phyloP scores from a whole-genome alignment of 805 yeast genomes.

The Lipomyces lipofer region DNA sequence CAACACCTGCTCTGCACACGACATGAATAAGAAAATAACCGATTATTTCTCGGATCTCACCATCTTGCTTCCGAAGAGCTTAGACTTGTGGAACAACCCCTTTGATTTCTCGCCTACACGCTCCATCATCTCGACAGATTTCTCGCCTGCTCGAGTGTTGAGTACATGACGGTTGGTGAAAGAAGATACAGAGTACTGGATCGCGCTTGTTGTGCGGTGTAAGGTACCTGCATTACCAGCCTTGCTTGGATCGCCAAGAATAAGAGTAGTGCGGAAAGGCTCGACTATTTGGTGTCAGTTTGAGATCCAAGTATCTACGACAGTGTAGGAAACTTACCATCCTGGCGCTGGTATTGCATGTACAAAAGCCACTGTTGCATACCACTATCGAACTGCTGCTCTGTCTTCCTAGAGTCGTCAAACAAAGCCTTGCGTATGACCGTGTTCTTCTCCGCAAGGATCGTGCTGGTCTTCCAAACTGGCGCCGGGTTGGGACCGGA shows the following conservation, averaged over 20 bases:
- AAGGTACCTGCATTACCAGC: no score
- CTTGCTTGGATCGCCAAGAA: neutral
- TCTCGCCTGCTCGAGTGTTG: conserved; percentile 16
- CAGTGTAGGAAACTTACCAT: conserved; percentile 9
- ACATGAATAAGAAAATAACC: no score
- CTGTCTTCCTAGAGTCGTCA: conserved; percentile 15
- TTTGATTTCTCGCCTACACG: conserved; percentile 20
- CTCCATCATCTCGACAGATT: conserved; percentile 24
- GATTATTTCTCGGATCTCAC: conserved; percentile 11
- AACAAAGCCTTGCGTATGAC: conserved; percentile 11
- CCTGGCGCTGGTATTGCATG: conserved; percentile 22
- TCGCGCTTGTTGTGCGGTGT: conserved; percentile 21
- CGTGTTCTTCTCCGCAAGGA: conserved; percentile 12
- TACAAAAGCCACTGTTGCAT: conserved; percentile 23
- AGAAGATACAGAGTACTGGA: conserved; percentile 19
- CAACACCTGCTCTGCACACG: no score
- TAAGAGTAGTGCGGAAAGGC: conserved; percentile 1
- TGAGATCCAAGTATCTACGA: no score
- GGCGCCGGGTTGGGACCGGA: conserved; percentile 13
- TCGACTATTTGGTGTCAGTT: conserved; percentile 9
- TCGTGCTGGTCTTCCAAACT: conserved; percentile 2
- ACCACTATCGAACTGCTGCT: conserved; percentile 12
- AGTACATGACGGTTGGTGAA: conserved; percentile 19
- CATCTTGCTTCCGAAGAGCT: conserved; percentile 17
- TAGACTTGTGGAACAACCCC: conserved; percentile 12